Evolutionary conservation across 805 yeast genomes (phyloP).

Genomic region (Candida montana): DNA sequence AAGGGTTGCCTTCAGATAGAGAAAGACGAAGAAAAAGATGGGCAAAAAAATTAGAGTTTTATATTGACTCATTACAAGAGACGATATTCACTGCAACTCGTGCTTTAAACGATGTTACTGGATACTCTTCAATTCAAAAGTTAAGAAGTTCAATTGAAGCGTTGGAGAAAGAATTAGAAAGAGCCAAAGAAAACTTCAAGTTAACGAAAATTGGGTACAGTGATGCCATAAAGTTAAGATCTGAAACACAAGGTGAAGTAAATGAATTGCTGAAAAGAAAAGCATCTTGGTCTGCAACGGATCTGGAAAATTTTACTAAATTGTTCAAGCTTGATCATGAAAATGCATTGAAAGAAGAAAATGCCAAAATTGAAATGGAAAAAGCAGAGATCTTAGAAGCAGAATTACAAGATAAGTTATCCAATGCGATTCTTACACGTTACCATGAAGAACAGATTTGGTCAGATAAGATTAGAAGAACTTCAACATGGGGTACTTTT

Average conservation of each 20-base stretch:
- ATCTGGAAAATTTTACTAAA: slow-evolving; percentile 78
- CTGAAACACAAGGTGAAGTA: slow-evolving; percentile 73
- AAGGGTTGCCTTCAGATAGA: slow-evolving; percentile 41
- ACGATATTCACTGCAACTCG: slow-evolving; percentile 56
- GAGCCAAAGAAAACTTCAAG: slow-evolving; percentile 43
- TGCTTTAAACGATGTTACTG: slow-evolving; percentile 85
- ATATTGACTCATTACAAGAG: slow-evolving; percentile 50
- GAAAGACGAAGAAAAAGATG: slow-evolving; percentile 35
- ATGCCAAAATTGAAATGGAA: slow-evolving; percentile 43
- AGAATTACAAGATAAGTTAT: slow-evolving; percentile 59
- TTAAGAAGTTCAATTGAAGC: slow-evolving; percentile 56
- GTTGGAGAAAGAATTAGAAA: slow-evolving; percentile 46
- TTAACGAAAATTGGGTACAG: slow-evolving; percentile 46
- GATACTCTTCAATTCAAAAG: slow-evolving; percentile 75
- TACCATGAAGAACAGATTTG: slow-evolving; percentile 97
- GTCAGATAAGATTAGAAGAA: slow-evolving; percentile 93
- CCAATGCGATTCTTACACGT: slow-evolving; percentile 75
- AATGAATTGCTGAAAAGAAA: slow-evolving; percentile 85
- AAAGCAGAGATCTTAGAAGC: slow-evolving; percentile 60
- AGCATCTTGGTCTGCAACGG: slow-evolving; percentile 71
- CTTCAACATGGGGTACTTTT: slow-evolving; percentile 97
- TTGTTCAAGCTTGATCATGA: slow-evolving; percentile 77
- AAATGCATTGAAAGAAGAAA: slow-evolving; percentile 55
- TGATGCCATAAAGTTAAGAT: slow-evolving; percentile 57
- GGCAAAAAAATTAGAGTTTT: slow-evolving; percentile 42